These are phyloP conservation scores for Plantago coronopus DNA, from an alignment of 305 asterid genomes.

Conservation along the genomic window DNA sequence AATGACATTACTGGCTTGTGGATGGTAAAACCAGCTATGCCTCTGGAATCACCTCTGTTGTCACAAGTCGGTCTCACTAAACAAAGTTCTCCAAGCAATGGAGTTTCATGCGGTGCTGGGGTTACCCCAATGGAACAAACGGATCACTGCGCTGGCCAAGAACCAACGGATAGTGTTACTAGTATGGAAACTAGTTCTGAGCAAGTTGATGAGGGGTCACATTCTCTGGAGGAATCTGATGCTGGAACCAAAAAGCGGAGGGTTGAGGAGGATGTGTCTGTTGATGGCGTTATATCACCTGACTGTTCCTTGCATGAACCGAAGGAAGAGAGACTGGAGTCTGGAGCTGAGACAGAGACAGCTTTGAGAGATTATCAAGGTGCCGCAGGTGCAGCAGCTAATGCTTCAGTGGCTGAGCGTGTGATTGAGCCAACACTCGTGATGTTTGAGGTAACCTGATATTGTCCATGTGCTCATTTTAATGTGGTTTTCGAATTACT, in stretches of 20 bases:
- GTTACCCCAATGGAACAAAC: slow-evolving; percentile 57
- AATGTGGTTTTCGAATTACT: neutral
- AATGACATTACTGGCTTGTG: slow-evolving; percentile 86
- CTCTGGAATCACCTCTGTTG: slow-evolving; percentile 50
- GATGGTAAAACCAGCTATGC: slow-evolving; percentile 69
- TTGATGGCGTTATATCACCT: slow-evolving; percentile 52
- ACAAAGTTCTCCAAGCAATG: slow-evolving; percentile 39
- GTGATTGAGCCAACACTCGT: slow-evolving; percentile 94
- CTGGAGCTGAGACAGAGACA: slow-evolving; percentile 47
- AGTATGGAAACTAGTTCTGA: slow-evolving; percentile 80
- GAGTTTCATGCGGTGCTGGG: slow-evolving; percentile 42
- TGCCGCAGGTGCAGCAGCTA: slow-evolving; percentile 62
- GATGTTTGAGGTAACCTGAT: slow-evolving; percentile 83
- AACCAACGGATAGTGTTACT: slow-evolving; percentile 59
- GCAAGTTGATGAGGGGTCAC: slow-evolving; percentile 48
- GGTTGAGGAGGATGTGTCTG: slow-evolving; percentile 64
- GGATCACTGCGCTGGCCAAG: slow-evolving; percentile 56
- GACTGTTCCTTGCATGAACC: slow-evolving; percentile 61
- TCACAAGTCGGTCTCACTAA: slow-evolving; percentile 34
- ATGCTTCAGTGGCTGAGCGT: slow-evolving; percentile 90
- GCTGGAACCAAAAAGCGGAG: slow-evolving; percentile 74
- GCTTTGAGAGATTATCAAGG: slow-evolving; percentile 62
- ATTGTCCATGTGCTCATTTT: slow-evolving; percentile 13
- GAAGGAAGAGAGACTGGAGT: slow-evolving; percentile 54
- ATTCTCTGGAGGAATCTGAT: slow-evolving; percentile 66